Evolutionary conservation across 257 asterid species (phyloP), one percentile per base, ranked within the genome.

Genomic region (Ophiorrhiza pumila): DNA sequence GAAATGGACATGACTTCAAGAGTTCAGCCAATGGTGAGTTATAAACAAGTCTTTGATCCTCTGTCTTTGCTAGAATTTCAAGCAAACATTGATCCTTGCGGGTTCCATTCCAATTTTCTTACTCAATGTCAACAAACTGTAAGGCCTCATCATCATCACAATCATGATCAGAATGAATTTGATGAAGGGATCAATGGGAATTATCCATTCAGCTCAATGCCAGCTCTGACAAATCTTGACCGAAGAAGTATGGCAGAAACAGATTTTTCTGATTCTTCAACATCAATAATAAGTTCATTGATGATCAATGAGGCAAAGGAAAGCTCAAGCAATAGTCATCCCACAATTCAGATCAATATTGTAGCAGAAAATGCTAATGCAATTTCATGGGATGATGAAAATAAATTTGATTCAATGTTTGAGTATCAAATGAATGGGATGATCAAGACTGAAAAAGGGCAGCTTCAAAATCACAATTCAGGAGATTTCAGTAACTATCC

Each of bases 41-140:
- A n/a, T 68, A 83, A 89, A 57, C 86, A 83, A 73, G 81, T 76
- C 10, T 85, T 77, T 62, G 96, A 88, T 69, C 96, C 96, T 47
- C 79, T 88, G 39, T 87, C 84, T 81, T 75, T 88, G 71, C 73
- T 82, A 2, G 90, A 87, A 4, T 86, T 87, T 46, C 94, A 90
- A 80, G 77, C 88, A n/a, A 87, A 60, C 42, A 35, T 82, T 32
- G 82, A 81, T 77, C 77, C 78, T 2, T 31, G 63, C 58, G 85
- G 79, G 1, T 82, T 62, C 80, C 71, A 78, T 39, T 15, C 85
- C 8, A 74, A 14, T 49, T 80, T 78, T 41, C 57, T 73, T 17
- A 61, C 79, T 43, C 83, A 82, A 13, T 68, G 59, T 37, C 79
- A 69, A 23, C 72, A 76, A 17, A 61, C 50, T 57, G 50, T 25